Percentiles rank a stretch among this genome's conserved stretches.
These are phyloP conservation scores for Colletotrichum incanum DNA, from an alignment of 2,329 filamentous ascomycete species.

Conservation along the genomic window DNA sequence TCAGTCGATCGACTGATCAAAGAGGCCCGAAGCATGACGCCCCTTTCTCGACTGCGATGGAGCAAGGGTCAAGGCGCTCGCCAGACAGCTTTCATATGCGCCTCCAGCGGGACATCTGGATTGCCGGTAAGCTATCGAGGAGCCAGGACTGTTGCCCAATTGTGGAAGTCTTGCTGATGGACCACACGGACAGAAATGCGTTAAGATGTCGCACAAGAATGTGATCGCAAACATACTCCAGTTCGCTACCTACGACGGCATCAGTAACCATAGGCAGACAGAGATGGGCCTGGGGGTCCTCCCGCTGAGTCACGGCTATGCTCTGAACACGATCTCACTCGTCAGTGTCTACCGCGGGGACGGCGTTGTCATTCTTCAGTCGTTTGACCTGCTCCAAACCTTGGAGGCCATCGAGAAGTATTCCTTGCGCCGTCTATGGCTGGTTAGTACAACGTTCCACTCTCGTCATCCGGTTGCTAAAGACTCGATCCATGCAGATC, in stretches of 20 bases:
- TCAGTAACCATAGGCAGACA: constrained; percentile 47
- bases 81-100: constrained; percentile 78
- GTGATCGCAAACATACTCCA: constrained; percentile 82
- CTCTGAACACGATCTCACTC: too few relatives aligned
- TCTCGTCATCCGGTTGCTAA: too few relatives aligned
- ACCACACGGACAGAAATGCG: constrained; percentile 72
- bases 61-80: constrained; percentile 69
- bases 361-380: too few relatives aligned
- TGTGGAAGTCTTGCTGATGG: not conserved
- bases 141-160: too few relatives aligned
- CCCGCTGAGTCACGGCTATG: too few relatives aligned
- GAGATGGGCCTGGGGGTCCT: too few relatives aligned
- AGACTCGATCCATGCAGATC: too few relatives aligned
- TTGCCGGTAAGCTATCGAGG: constrained; percentile 65
- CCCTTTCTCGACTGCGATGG: constrained; percentile 66
- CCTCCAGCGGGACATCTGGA: constrained; percentile 80
- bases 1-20: constrained; percentile 12
- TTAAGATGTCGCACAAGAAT: constrained; percentile 83
- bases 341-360: too few relatives aligned
- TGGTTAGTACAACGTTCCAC: too few relatives aligned
- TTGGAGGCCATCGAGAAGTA: too few relatives aligned
- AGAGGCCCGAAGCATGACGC: constrained; percentile 55
- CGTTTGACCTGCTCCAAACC: too few relatives aligned
- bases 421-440: too few relatives aligned
- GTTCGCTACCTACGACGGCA: constrained; percentile 59